phyloP scores from a whole-genome alignment of 129 eudicot genomes.

The Flaveria linearis region DNA sequence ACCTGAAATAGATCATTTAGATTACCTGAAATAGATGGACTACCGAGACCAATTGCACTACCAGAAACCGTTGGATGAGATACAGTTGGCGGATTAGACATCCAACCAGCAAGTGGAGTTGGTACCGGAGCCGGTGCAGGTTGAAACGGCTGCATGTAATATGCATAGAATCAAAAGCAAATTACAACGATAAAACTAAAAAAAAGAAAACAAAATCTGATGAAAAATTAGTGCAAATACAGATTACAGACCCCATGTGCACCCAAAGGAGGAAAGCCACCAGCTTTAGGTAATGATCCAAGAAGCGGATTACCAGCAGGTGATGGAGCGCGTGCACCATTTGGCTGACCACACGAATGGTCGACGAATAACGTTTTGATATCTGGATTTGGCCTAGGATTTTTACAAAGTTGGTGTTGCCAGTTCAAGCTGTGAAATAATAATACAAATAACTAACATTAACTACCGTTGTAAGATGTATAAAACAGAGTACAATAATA shows the following conservation, averaged over 20 bases:
- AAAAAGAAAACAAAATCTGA: neutral
- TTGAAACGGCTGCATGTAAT: slow-evolving; percentile 66
- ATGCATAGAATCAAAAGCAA: neutral
- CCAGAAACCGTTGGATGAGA: slow-evolving; percentile 73
- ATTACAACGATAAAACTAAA: neutral
- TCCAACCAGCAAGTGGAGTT: slow-evolving; percentile 88
- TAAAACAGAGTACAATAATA: slow-evolving; percentile 1
- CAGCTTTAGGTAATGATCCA: slow-evolving; percentile 80
- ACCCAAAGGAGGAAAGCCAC: slow-evolving; percentile 89
- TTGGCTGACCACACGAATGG: slow-evolving; percentile 89
- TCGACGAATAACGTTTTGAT: slow-evolving; percentile 89
- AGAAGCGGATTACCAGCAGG: slow-evolving; percentile 79
- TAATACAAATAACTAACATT: slow-evolving; percentile 13
- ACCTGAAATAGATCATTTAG: slow-evolving; percentile 55
- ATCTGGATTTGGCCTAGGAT: slow-evolving; percentile 95
- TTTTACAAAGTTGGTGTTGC: slow-evolving; percentile 95
- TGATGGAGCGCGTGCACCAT: slow-evolving; percentile 88
- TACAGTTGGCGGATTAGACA: slow-evolving; percentile 84
- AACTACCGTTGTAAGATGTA: slow-evolving; percentile 10
- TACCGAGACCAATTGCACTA: slow-evolving; percentile 79
- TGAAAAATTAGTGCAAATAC: neutral
- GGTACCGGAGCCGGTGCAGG: slow-evolving; percentile 68
- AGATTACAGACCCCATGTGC: slow-evolving; percentile 74
- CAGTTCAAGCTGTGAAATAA: slow-evolving; percentile 65
- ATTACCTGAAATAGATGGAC: slow-evolving; percentile 69